Base-by-base conservation (phyloP, 306 rosid species). In the Begonia peltatifolia region DNA sequence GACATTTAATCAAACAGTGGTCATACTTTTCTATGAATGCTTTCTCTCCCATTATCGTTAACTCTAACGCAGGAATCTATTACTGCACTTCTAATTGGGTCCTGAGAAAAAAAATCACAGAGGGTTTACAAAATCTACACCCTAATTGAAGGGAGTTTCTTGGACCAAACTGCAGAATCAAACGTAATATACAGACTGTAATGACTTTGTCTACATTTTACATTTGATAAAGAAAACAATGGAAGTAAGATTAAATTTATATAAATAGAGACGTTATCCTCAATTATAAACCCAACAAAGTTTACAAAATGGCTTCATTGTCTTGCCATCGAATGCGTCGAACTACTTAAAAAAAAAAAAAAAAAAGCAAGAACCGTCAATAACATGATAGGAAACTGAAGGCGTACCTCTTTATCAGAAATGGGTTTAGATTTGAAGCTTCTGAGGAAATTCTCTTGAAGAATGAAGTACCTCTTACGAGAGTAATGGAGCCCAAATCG, bases 11-110 rank as follows among this genome's bases (percentile, higher is more conserved):
- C 41, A 47, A 16, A 2, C 10, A 53, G 10, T 17, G 14, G 53
- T 63, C 71, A 51, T 88, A 82, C 97, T 50, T 75, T 82, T 74
- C 62, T 77, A 69, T 66, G 61, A 55, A 75, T 68, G 53, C 72
- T 82, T 53, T 80, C 95, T 64, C 86, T 79, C 70, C 96, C 96
- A 58, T 84, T 64, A 68, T 88, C 96, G 2, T 78, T 69, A 59
- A 75, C 88, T 14, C 93, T 80, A 64, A 84, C 74, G 54, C 67
- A 65, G 54, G 77, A 73, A 61, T 88, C 96, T 55, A 84, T 82
- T 52, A 79, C 57, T 52, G 94, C 94, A 70, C 88, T 81, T 72
- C 84, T 79, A 57, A 67, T 60, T 22, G 97, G 82, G 67, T 77
- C 84, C 97, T 88, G 87, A 50, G 14, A 44, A 65, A 71, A 60